Evolutionary conservation across 2,329 filamentous ascomycete species (phyloP), one percentile per base, ranked within the genome.

Genomic region (Thielaviopsis ethacetica): DNA sequence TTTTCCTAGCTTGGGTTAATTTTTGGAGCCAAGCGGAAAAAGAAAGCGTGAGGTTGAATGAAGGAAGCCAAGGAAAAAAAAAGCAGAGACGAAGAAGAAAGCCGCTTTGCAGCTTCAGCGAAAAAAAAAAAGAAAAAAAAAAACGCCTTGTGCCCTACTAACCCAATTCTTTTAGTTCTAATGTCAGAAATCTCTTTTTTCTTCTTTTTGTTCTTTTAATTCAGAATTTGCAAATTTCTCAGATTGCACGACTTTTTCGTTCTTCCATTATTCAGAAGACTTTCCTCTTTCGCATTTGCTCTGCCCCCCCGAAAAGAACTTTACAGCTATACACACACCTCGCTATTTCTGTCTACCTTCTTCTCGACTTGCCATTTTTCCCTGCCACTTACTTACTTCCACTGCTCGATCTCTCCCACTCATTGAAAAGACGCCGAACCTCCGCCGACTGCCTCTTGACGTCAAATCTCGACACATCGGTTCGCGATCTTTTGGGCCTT

Each of bases 111-210:
- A 54, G 53, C 57, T 47, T 38, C 7, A 49, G 21, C 17, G 54
- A 21, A n/a, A 55, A 17, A 13, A 22, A 21, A 51, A 15, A 47
- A 12, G 54, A 21, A n/a, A 55, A 17, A 13, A 22, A 21, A 51
- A 15, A 47, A 12, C n/a, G 7, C 21, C n/a, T 21, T 17, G 54
- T 58, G 67, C 15, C 60, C 65, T 52, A 65, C 69, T 53, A 70
- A 71, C 24, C 68, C 67, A 53, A 70, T 72, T 66, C 56, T 49
- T 56, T 55, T 38, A 21, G 19, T 30, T 54, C 21, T 44, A 44
- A 27, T 15, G 22, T 13, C 30, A 7, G 9, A 5, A 22, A 26
- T 30, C 17, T 34, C 17, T 54, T 27, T 27, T 56, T 56, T 49
- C 12, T 22, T 27, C 19, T 34, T 30, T 53, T 27, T 21, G n/a